Percentiles rank a stretch among this genome's conserved stretches.
These are phyloP conservation scores for Elasticomyces elasticus DNA, from an alignment of 495 filamentous ascomycete genomes.

Conservation along the genomic window DNA sequence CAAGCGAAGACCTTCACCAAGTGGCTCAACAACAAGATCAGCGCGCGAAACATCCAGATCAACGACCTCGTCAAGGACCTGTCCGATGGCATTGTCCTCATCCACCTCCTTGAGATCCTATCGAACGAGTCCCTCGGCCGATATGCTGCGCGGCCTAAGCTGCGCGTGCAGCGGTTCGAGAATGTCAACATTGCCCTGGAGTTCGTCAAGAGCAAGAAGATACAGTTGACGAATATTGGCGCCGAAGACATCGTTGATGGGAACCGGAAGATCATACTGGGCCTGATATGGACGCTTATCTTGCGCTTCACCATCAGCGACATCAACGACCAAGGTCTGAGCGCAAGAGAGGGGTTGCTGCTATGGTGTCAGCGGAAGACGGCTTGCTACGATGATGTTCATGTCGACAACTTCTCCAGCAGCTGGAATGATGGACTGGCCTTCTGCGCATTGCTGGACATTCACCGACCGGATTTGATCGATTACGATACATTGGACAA, in stretches of 20 bases:
- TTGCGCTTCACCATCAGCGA: constrained; percentile 94
- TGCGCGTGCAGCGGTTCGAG: constrained; percentile 94
- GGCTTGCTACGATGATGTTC: constrained; percentile 92
- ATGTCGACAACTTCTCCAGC: constrained; percentile 82
- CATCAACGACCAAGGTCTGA: constrained; percentile 96
- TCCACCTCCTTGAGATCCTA: constrained; percentile 93
- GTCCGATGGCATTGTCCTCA: constrained; percentile 86
- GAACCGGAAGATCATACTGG: constrained; percentile 93
- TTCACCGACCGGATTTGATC: constrained; percentile 92
- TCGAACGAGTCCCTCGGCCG: constrained; percentile 86
- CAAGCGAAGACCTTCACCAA: constrained; percentile 89
- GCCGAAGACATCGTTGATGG: constrained; percentile 98
- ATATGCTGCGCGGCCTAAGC: constrained; percentile 89
- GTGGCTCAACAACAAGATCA: constrained; percentile 96
- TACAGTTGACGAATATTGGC: constrained; percentile 96
- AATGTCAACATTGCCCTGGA: constrained; percentile 94
- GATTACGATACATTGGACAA: constrained; percentile 93
- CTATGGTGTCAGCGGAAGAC: constrained; percentile 98
- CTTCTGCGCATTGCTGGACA: constrained; percentile 92
- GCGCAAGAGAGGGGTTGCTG: constrained; percentile 87
- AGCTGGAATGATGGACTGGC: constrained; percentile 97
- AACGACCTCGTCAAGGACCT: constrained; percentile 80
- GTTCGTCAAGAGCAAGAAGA: constrained; percentile 80
- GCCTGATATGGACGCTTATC: constrained; percentile 96
- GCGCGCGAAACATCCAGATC: constrained; percentile 60